phyloP scores from a whole-genome alignment of 2,329 filamentous ascomycete species.

The Fusarium foetens region DNA sequence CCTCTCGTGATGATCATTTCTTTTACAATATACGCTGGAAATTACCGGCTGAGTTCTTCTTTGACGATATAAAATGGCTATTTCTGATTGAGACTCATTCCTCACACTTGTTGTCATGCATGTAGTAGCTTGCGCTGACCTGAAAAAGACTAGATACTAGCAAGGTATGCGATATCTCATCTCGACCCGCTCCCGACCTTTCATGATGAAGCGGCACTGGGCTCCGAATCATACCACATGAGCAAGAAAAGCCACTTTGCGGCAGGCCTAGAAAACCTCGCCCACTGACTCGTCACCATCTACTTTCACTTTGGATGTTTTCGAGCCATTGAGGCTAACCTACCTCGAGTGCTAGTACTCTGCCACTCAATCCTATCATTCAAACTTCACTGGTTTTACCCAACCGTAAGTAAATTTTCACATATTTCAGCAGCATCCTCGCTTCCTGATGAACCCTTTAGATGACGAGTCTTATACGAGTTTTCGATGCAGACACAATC shows the following conservation, averaged over 20 bases:
- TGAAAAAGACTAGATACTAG: conserved; percentile 33
- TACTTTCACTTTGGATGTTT: conserved; percentile 5
- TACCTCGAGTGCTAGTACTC: conserved; percentile 31
- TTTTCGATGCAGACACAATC: conserved; percentile 75
- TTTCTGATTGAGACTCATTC: conserved; percentile 70
- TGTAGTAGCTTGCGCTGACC: conserved; percentile 48
- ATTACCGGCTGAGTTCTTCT: conserved; percentile 90
- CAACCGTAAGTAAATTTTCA: conserved; percentile 27
- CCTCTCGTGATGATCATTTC: conserved; percentile 69
- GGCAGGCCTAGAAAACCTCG: conserved; percentile 99
- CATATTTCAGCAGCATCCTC: conserved; percentile 27
- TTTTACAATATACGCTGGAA: conserved; percentile 80
- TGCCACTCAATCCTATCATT: neutral
- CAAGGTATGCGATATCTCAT: conserved; percentile 49
- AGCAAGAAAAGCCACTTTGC: conserved; percentile 88
- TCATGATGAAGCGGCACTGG: conserved; percentile 96
- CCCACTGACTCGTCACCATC: conserved; percentile 76
- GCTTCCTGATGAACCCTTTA: conserved; percentile 57
- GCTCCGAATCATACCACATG: conserved; percentile 80
- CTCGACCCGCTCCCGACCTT: conserved; percentile 41
- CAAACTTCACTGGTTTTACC: neutral
- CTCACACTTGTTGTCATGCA: conserved; percentile 14
- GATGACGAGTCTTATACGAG: conserved; percentile 85
- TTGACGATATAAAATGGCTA: conserved; percentile 89
- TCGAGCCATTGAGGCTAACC: conserved; percentile 37